A percentile compares a stretch with the other conserved stretches of the same genome.
Conservation (phyloP, 208 protist genomes). For the Tritrichomonas musculus region DNA sequence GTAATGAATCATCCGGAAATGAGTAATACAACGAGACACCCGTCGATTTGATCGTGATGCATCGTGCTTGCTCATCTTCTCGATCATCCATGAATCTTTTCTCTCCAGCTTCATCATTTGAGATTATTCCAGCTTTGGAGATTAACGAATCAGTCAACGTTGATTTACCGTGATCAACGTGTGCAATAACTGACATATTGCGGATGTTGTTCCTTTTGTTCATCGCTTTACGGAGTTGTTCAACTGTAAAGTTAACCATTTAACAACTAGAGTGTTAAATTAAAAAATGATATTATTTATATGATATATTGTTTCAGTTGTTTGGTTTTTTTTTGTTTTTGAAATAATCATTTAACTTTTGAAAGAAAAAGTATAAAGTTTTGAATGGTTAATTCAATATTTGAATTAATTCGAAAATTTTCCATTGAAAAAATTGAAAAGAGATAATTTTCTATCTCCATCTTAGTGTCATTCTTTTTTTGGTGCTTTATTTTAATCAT, state of each 20-base stretch:
- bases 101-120: slow-evolving; percentile 70
- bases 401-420: neutral
- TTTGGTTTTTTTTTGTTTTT: neutral
- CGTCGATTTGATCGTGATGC: slow-evolving; percentile 99
- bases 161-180: slow-evolving; percentile 72
- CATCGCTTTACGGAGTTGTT: slow-evolving; percentile 76
- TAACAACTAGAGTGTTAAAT: neutral
- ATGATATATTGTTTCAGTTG: neutral
- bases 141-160: slow-evolving; percentile 92
- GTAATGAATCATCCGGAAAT: slow-evolving; percentile 58
- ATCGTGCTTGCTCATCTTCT: slow-evolving; percentile 88
- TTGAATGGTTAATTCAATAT: neutral
- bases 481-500: too few species aligned
- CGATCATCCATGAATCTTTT: slow-evolving; percentile 78
- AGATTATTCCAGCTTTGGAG: slow-evolving; percentile 65
- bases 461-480: too few species aligned
- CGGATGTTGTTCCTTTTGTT: slow-evolving; percentile 72
- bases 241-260: slow-evolving; percentile 70
- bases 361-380: neutral
- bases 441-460: too few species aligned
- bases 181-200: slow-evolving; percentile 77
- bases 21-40: slow-evolving; percentile 94
- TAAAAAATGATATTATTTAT: neutral
- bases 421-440: neutral
- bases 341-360: neutral